These are phyloP conservation scores for Calonectria pauciramosa DNA, from an alignment of 2,329 filamentous ascomycete species.

Conservation along the genomic window DNA sequence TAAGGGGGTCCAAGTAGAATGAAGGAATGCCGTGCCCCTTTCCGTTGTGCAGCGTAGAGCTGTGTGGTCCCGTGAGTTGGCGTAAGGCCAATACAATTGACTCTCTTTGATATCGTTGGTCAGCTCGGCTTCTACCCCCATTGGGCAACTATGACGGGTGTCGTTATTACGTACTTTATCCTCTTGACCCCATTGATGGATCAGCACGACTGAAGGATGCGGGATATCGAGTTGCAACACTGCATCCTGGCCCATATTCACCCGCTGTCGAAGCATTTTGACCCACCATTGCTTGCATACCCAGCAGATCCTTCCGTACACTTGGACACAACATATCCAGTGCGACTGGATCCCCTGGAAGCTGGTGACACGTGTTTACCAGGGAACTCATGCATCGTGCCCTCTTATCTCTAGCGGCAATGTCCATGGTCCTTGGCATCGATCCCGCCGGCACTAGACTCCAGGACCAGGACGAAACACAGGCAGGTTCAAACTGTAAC, in stretches of 20 bases:
- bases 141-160: background rate
- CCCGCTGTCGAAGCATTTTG: background rate
- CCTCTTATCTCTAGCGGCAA: background rate
- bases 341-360: background rate
- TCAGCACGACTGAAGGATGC: background rate
- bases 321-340: background rate
- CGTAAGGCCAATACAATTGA: background rate
- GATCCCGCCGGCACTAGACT: background rate
- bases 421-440: conserved; percentile 5
- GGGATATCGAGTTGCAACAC: background rate
- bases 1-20: background rate
- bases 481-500: conserved; percentile 2
- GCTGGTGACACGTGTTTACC: background rate
- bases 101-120: background rate
- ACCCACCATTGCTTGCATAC: conserved; percentile 11
- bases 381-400: background rate
- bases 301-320: background rate
- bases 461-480: background rate
- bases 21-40: background rate
- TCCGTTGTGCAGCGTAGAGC: background rate
- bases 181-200: background rate
- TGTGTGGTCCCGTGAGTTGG: background rate
- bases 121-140: background rate
- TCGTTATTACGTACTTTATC: background rate
- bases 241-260: conserved; percentile 4